A percentile compares a stretch with the other conserved stretches of the same genome.
Evolutionary conservation across 495 filamentous ascomycete genomes (phyloP).

Genomic region (Penicillium nucicola): DNA sequence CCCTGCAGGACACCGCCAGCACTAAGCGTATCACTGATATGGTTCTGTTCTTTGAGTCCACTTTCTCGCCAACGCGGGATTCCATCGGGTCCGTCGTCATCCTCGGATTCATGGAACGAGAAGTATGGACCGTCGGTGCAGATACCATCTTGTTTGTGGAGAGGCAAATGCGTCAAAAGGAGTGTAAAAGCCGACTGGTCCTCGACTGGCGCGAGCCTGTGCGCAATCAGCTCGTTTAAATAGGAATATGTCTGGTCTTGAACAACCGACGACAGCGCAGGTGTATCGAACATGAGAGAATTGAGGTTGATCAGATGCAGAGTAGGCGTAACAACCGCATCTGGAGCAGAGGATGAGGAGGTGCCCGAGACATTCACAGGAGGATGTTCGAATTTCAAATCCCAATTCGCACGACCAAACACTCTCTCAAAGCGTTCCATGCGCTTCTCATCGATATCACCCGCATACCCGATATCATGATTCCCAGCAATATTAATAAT

Average conservation of each 20-base stretch:
- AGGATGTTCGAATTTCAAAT: conserved; percentile 61
- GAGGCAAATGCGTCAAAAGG: conserved; percentile 85
- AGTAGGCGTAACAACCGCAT: conserved; percentile 32
- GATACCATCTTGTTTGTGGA: conserved; percentile 78
- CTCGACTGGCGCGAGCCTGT: conserved; percentile 62
- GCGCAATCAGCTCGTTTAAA: conserved; percentile 64
- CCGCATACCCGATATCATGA: conserved; percentile 94
- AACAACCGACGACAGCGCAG: conserved; percentile 59
- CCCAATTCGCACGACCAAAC: conserved; percentile 88
- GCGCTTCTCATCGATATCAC: conserved; percentile 71
- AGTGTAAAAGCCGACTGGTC: conserved; percentile 69
- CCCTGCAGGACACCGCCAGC: conserved; percentile 66
- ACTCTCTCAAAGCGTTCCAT: conserved; percentile 73
- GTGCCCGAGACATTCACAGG: conserved; percentile 23
- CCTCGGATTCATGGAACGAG: conserved; percentile 57
- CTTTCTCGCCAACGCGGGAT: conserved; percentile 43
- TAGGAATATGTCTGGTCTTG: conserved; percentile 73
- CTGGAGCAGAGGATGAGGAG: conserved; percentile 7
- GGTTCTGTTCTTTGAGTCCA: conserved; percentile 88
- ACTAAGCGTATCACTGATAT: conserved; percentile 66
- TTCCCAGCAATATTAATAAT: conserved; percentile 91
- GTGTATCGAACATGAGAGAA: conserved; percentile 85
- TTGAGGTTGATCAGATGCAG: conserved; percentile 85
- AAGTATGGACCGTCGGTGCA: conserved; percentile 85
- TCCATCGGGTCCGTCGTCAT: conserved; percentile 28